phyloP scores from a whole-genome alignment of 257 asterid species.

The Scutellaria baicalensis region DNA sequence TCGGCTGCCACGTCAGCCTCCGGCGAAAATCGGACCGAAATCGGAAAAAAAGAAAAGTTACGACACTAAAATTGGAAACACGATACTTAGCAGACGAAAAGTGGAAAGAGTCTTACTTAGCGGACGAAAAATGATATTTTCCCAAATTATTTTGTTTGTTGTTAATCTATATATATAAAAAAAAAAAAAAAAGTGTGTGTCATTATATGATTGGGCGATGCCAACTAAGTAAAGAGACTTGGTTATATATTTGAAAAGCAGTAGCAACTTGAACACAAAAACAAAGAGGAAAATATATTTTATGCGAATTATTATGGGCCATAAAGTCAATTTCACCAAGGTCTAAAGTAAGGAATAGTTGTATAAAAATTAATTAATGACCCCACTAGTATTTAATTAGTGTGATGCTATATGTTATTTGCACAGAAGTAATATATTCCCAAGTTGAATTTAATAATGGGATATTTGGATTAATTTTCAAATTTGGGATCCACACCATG shows the following conservation, averaged over 20 bases:
- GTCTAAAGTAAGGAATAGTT: constrained; percentile 10
- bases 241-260: constrained; percentile 2
- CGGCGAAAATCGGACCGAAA: too few species aligned
- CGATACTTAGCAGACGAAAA: too few species aligned
- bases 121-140: too few species aligned
- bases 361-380: neutral
- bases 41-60: too few species aligned
- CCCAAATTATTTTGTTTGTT: neutral
- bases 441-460: neutral
- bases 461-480: neutral
- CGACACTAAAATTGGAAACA: too few species aligned
- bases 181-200: neutral
- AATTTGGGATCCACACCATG: neutral
- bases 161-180: neutral
- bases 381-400: constrained; percentile 15
- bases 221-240: neutral
- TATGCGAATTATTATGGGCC: constrained; percentile 13
- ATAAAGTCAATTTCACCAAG: constrained; percentile 15
- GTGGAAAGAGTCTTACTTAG: too few species aligned
- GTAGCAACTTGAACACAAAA: neutral
- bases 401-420: constrained; percentile 13
- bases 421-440: constrained; percentile 23
- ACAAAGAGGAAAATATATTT: neutral
- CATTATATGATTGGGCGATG: neutral
- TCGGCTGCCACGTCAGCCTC: too few species aligned